These are phyloP conservation scores for Fusarium marasasianum DNA, from an alignment of 2,329 filamentous ascomycete genomes.

Conservation along the genomic window DNA sequence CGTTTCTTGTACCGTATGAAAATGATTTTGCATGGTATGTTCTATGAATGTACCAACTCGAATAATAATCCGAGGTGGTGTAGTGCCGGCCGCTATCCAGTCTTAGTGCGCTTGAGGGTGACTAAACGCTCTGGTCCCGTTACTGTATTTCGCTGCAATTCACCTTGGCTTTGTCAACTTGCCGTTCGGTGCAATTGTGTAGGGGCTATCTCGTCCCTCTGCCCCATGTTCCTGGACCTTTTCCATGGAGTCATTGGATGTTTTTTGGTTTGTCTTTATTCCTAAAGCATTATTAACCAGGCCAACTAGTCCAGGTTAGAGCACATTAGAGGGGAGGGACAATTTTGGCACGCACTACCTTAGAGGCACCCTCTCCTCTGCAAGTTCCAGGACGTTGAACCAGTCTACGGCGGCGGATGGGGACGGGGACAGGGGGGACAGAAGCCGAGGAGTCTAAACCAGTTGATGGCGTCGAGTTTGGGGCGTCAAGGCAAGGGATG, in stretches of 20 bases:
- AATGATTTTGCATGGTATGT: slow-evolving; percentile 4
- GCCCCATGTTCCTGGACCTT: slow-evolving; percentile 12
- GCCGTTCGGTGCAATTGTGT: neutral
- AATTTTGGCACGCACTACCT: slow-evolving; percentile 12
- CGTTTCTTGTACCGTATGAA: neutral
- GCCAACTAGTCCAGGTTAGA: slow-evolving; percentile 5
- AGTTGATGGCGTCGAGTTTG: slow-evolving; percentile 30
- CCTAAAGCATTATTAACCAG: slow-evolving; percentile 7
- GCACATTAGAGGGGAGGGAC: slow-evolving; percentile 11
- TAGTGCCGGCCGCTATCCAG: slow-evolving; percentile 21
- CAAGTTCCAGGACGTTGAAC: slow-evolving; percentile 32
- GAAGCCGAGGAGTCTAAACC: slow-evolving; percentile 37
- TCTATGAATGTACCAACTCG: slow-evolving; percentile 10
- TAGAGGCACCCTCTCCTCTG: slow-evolving; percentile 31
- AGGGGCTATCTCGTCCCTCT: neutral
- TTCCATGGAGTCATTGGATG: slow-evolving; percentile 10
- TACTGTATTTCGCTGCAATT: neutral
- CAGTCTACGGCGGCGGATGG: slow-evolving; percentile 4
- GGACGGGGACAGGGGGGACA: slow-evolving; percentile 30
- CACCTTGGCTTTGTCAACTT: neutral
- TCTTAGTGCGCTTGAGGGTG: slow-evolving; percentile 17
- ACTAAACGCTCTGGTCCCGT: slow-evolving; percentile 15
- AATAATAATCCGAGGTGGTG: slow-evolving; percentile 30
- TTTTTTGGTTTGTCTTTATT: neutral
- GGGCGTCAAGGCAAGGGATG: slow-evolving; percentile 36